phyloP scores from a whole-genome alignment of 495 filamentous ascomycete species.

The Aspergillus diversus region DNA sequence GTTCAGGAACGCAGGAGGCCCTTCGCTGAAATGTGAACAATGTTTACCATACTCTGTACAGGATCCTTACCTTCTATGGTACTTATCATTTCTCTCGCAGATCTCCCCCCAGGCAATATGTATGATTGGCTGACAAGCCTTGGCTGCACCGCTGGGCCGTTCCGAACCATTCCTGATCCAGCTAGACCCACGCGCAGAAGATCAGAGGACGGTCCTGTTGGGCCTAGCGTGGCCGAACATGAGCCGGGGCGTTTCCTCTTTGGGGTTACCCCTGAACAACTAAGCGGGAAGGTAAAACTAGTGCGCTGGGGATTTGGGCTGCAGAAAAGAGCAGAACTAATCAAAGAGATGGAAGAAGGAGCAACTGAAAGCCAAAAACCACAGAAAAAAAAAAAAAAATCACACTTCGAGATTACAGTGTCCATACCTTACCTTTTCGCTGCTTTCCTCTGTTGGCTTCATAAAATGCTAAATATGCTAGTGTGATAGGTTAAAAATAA shows the following conservation, averaged over 20 bases:
- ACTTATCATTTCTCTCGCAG: not conserved
- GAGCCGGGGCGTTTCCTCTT: conserved; percentile 16
- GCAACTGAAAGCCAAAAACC: not conserved
- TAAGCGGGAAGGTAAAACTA: conserved; percentile 10
- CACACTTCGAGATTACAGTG: not conserved
- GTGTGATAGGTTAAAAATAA: conserved; percentile 19
- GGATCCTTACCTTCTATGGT: not conserved
- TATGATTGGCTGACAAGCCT: not conserved
- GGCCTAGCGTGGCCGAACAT: conserved; percentile 7
- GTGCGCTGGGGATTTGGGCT: conserved; percentile 7
- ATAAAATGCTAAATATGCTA: not conserved
- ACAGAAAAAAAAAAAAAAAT: conserved; percentile 3
- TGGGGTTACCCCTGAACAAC: conserved; percentile 18
- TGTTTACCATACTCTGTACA: too few species aligned
- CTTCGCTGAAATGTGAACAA: too few species aligned
- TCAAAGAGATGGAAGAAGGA: not conserved
- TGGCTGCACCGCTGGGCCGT: not conserved
- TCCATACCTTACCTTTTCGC: too few species aligned
- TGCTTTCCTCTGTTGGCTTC: too few species aligned
- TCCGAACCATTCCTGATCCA: conserved; percentile 8
- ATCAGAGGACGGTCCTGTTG: not conserved
- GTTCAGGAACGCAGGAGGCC: too few species aligned
- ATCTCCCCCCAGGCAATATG: not conserved
- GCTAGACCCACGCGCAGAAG: conserved; percentile 9
- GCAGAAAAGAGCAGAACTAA: conserved; percentile 3